Conservation (phyloP, 2,329 filamentous ascomycete species). For the Fusarium incarnatum region DNA sequence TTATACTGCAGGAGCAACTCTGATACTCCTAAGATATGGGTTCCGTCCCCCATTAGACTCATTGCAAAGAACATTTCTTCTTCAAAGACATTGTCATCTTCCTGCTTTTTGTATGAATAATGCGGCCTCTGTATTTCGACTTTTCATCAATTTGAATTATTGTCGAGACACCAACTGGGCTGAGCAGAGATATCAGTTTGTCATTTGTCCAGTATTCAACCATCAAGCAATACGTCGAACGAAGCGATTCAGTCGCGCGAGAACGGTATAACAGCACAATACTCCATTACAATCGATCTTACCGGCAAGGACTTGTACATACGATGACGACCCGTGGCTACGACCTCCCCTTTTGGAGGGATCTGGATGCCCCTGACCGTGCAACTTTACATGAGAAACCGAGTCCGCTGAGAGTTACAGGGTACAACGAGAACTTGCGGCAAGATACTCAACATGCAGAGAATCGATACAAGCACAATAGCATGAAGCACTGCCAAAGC, state of each 20-base stretch:
- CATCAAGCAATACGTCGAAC: neutral
- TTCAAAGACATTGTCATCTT: neutral
- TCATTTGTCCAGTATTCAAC: neutral
- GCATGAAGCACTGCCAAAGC: slow-evolving; percentile 16
- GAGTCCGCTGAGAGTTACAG: slow-evolving; percentile 64
- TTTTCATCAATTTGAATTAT: neutral
- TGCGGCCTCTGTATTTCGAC: neutral
- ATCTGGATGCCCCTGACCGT: slow-evolving; percentile 47
- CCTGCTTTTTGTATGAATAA: slow-evolving; percentile 7
- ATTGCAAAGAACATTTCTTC: neutral
- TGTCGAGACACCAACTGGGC: neutral
- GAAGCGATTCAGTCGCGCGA: neutral
- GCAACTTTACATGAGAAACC: slow-evolving; percentile 49
- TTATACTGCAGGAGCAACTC: slow-evolving; percentile 30
- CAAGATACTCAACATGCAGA: slow-evolving; percentile 30
- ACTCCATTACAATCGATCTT: too few species aligned
- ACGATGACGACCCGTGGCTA: slow-evolving; percentile 52
- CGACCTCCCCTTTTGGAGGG: slow-evolving; percentile 45
- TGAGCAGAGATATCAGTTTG: neutral
- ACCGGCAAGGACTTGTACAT: neutral
- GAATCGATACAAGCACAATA: slow-evolving; percentile 46
- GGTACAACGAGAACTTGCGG: slow-evolving; percentile 45
- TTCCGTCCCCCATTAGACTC: neutral
- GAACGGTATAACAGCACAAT: neutral
- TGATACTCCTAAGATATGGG: slow-evolving; percentile 34